phyloP scores from a whole-genome alignment of 129 eudicot species.

The Calendula officinalis region DNA sequence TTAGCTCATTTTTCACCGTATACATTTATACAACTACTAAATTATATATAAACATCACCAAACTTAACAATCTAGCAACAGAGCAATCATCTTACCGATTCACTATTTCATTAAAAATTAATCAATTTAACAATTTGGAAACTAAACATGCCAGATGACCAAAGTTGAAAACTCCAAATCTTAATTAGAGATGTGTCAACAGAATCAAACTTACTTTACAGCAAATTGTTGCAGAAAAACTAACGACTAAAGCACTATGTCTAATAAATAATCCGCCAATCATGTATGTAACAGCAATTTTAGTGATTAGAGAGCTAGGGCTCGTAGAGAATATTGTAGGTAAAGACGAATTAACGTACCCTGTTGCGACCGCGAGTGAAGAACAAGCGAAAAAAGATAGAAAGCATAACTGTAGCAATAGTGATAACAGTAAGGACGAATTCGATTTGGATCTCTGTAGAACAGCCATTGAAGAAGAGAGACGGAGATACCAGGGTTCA shows the following conservation, averaged over 20 bases:
- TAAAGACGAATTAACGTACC: slow-evolving; percentile 21
- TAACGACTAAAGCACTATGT: not conserved
- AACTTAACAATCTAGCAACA: not conserved
- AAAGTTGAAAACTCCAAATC: not conserved
- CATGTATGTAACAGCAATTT: not conserved
- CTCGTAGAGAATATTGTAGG: not conserved
- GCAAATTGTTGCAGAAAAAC: slow-evolving; percentile 1
- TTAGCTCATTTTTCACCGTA: not conserved
- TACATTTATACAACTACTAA: too few relatives aligned
- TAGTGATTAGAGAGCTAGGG: not conserved
- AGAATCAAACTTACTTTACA: not conserved
- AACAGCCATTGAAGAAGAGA: slow-evolving; percentile 37
- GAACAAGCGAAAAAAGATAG: too few relatives aligned
- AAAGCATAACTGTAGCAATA: not conserved
- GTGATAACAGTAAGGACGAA: slow-evolving; percentile 11
- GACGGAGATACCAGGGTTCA: slow-evolving; percentile 22
- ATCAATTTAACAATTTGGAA: not conserved
- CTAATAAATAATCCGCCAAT: not conserved
- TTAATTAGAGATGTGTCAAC: slow-evolving; percentile 8
- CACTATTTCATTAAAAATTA: not conserved
- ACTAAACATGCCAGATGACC: slow-evolving; percentile 2
- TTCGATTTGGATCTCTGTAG: slow-evolving; percentile 29
- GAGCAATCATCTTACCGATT: not conserved
- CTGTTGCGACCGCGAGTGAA: slow-evolving; percentile 23
- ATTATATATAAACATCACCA: slow-evolving; percentile 6